These are phyloP conservation scores for Nitzschia sp. DNA, from an alignment of 108 stramenopile species.

Conservation along the genomic window DNA sequence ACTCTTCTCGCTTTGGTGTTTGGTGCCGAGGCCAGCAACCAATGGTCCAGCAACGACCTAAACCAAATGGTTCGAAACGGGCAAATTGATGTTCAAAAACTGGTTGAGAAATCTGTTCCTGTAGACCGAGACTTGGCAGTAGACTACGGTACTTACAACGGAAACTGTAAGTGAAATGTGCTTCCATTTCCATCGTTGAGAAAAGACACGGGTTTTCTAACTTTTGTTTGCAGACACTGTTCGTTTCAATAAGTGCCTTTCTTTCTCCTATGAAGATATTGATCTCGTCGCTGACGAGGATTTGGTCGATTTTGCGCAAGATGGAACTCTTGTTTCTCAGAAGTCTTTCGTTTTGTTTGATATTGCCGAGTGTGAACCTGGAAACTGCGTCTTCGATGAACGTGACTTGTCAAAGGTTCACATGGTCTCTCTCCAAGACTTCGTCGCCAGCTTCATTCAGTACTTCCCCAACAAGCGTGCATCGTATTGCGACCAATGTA, in stretches of 20 bases:
- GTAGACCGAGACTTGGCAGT: neutral
- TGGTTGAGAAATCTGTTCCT: slow-evolving; percentile 1
- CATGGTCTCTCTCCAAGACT: slow-evolving; percentile 43
- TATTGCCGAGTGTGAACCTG: slow-evolving; percentile 19
- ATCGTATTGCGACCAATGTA: slow-evolving; percentile 44
- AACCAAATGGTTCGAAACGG: slow-evolving; percentile 4
- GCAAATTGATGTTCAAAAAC: neutral
- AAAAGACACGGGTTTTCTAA: too few relatives aligned
- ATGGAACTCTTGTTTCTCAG: slow-evolving; percentile 25
- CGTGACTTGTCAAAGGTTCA: slow-evolving; percentile 36
- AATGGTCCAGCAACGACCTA: slow-evolving; percentile 2
- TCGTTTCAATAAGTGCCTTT: slow-evolving; percentile 15
- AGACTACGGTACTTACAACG: slow-evolving; percentile 10
- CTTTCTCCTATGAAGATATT: slow-evolving; percentile 15
- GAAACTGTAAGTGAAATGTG: slow-evolving; percentile 11
- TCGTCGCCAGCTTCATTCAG: slow-evolving; percentile 29
- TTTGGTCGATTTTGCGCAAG: slow-evolving; percentile 28
- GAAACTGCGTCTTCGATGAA: slow-evolving; percentile 24
- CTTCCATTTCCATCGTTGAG: too few relatives aligned
- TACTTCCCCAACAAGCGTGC: slow-evolving; percentile 37
- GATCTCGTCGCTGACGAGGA: slow-evolving; percentile 34
- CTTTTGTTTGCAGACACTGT: slow-evolving; percentile 9
- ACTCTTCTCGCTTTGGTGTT: slow-evolving; percentile 2
- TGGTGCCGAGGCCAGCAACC: neutral
- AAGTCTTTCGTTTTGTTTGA: slow-evolving; percentile 46